Evolutionary conservation across 2,329 filamentous ascomycete genomes (phyloP).

Genomic region (Aspergillus sp.): DNA sequence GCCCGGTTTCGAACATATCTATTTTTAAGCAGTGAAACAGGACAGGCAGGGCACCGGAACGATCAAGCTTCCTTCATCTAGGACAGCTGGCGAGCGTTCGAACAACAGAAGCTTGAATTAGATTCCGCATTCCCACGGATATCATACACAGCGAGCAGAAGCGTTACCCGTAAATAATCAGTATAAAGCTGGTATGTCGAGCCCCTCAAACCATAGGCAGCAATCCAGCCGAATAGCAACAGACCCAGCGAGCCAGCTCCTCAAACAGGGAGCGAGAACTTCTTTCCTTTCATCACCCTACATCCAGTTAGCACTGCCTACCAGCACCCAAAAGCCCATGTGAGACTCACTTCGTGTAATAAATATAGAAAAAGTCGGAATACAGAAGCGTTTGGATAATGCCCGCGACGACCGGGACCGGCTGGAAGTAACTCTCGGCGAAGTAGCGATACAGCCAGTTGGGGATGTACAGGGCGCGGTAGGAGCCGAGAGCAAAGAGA

Average conservation of each 20-base stretch:
- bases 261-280: constrained; percentile 75
- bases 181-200: too few species aligned
- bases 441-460: constrained; percentile 96
- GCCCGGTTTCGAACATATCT: too few species aligned
- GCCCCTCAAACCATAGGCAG: background rate
- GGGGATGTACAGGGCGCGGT: constrained; percentile 91
- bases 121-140: too few species aligned
- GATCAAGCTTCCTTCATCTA: too few species aligned
- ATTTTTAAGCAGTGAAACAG: background rate
- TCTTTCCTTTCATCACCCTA: constrained; percentile 71
- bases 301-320: constrained; percentile 4
- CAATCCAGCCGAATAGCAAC: too few species aligned
- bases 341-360: constrained; percentile 77
- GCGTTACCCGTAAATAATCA: too few species aligned
- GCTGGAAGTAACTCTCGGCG: constrained; percentile 70
- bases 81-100: too few species aligned
- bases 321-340: background rate
- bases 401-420: constrained; percentile 79
- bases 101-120: too few species aligned
- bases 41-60: too few species aligned
- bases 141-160: too few species aligned
- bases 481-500: constrained; percentile 82
- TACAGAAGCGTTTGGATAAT: constrained; percentile 91
- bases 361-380: constrained; percentile 99
- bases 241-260: too few species aligned